phyloP scores from a whole-genome alignment of 495 filamentous ascomycete genomes.

The Aspergillus avenaceus region DNA sequence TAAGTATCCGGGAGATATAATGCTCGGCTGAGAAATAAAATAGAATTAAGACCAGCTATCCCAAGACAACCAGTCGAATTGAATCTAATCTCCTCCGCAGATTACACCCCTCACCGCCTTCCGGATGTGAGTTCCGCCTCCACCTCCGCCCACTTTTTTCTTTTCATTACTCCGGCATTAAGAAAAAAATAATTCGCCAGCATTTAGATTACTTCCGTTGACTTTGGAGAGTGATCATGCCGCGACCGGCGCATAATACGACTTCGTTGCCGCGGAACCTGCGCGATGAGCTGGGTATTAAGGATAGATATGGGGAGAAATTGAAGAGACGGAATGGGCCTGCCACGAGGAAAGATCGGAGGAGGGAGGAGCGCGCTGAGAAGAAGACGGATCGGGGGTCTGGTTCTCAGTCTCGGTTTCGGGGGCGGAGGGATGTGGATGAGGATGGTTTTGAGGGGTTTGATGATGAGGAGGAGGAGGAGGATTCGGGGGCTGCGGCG shows the following conservation, averaged over 20 bases:
- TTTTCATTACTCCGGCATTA: constrained; percentile 10
- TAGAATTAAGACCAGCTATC: too few relatives aligned
- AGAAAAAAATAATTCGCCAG: constrained; percentile 26
- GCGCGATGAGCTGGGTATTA: constrained; percentile 53
- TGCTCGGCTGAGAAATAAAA: too few relatives aligned
- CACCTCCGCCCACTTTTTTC: constrained; percentile 17
- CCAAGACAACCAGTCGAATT: not conserved
- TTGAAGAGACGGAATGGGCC: constrained; percentile 37
- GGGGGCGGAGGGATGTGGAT: too few relatives aligned
- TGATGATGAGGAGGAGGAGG: constrained; percentile 17
- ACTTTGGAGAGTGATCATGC: constrained; percentile 23
- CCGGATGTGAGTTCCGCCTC: constrained; percentile 12
- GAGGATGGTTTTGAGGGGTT: constrained; percentile 21
- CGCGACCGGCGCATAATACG: constrained; percentile 46
- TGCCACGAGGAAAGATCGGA: constrained; percentile 55
- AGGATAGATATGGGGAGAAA: constrained; percentile 36
- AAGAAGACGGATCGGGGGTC: constrained; percentile 45
- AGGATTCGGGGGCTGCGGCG: not conserved
- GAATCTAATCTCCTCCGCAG: not conserved
- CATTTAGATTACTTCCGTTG: not conserved
- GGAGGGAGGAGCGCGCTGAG: constrained; percentile 52
- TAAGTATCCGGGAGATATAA: too few relatives aligned
- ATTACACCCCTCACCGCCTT: constrained; percentile 12
- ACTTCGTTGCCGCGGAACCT: constrained; percentile 61
- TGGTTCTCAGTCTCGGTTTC: constrained; percentile 7